These are phyloP conservation scores for Xylariaceae sp. DNA, from an alignment of 2,329 filamentous ascomycete genomes.

Conservation along the genomic window DNA sequence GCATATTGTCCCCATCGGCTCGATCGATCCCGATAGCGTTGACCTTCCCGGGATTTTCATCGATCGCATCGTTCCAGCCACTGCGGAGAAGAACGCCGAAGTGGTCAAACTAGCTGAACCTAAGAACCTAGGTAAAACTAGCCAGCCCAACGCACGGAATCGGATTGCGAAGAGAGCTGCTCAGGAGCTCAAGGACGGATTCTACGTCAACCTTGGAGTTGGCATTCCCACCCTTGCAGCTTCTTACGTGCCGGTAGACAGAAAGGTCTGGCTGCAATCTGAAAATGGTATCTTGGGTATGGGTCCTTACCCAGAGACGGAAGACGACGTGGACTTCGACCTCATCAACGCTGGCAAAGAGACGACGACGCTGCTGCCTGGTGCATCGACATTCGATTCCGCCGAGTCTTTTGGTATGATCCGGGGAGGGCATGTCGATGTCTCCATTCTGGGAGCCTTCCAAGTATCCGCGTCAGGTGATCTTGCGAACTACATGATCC, in stretches of 20 bases:
- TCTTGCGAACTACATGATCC: conserved; percentile 87
- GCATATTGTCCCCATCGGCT: conserved; percentile 73
- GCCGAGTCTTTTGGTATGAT: conserved; percentile 88
- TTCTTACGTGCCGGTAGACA: conserved; percentile 65
- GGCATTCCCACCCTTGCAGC: conserved; percentile 87
- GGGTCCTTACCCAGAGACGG: conserved; percentile 69
- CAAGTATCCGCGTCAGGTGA: conserved; percentile 79
- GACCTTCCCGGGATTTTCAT: conserved; percentile 82
- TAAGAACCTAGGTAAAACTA: conserved; percentile 31
- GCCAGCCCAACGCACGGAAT: conserved; percentile 53
- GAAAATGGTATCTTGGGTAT: conserved; percentile 86
- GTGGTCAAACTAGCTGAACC: conserved; percentile 57
- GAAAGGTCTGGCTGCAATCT: conserved; percentile 78
- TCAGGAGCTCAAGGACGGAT: conserved; percentile 76
- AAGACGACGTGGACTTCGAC: conserved; percentile 70
- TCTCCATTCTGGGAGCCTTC: conserved; percentile 78
- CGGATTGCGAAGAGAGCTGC: conserved; percentile 75
- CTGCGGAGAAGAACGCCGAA: conserved; percentile 69
- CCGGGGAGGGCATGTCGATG: conserved; percentile 76
- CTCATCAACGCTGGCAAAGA: conserved; percentile 87
- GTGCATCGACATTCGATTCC: conserved; percentile 74
- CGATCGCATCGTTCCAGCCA: conserved; percentile 75
- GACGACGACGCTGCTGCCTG: conserved; percentile 75
- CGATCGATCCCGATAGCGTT: conserved; percentile 70
- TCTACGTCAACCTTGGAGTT: conserved; percentile 78